phyloP scores from a whole-genome alignment of 2,329 filamentous ascomycete genomes.

The Talaromyces marneffei region DNA sequence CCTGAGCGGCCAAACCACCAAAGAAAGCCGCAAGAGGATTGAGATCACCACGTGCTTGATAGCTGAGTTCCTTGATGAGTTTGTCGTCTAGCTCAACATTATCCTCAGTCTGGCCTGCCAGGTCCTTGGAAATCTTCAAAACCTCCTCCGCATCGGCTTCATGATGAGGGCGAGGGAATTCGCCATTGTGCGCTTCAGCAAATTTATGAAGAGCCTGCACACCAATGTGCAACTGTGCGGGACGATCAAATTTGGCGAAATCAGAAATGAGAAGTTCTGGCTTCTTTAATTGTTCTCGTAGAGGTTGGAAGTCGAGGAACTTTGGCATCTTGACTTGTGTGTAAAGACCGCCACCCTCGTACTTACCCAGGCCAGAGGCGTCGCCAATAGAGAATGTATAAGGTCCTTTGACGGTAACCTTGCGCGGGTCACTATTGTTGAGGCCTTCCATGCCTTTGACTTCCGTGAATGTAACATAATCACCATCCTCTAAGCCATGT shows the following conservation, averaged over 20 bases:
- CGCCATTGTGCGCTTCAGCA: slow-evolving; percentile 61
- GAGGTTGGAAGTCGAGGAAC: slow-evolving; percentile 77
- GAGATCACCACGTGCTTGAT: slow-evolving; percentile 86
- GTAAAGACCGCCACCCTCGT: slow-evolving; percentile 82
- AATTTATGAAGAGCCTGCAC: slow-evolving; percentile 91
- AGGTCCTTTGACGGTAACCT: slow-evolving; percentile 88
- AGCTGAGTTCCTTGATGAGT: slow-evolving; percentile 84
- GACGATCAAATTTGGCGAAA: slow-evolving; percentile 96
- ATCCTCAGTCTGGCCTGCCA: slow-evolving; percentile 62
- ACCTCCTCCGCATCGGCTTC: slow-evolving; percentile 76
- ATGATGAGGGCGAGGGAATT: slow-evolving; percentile 76
- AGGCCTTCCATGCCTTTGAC: slow-evolving; percentile 85
- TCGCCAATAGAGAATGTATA: slow-evolving; percentile 98
- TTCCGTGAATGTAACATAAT: slow-evolving; percentile 92
- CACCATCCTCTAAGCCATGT: slow-evolving; percentile 91
- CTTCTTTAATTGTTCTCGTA: slow-evolving; percentile 71
- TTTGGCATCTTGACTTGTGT: slow-evolving; percentile 99
- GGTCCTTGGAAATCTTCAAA: slow-evolving; percentile 65
- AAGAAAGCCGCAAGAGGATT: slow-evolving; percentile 93
- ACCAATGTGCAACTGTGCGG: slow-evolving; percentile 82
- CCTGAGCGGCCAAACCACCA: slow-evolving; percentile 86
- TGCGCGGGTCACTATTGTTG: slow-evolving; percentile 77
- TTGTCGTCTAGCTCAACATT: slow-evolving; percentile 86
- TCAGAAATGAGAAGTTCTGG: slow-evolving; percentile 90
- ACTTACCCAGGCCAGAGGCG: slow-evolving; percentile 78